Base-by-base conservation (phyloP, 768 basidiomycete species). In the Phaffia tasmanica region DNA sequence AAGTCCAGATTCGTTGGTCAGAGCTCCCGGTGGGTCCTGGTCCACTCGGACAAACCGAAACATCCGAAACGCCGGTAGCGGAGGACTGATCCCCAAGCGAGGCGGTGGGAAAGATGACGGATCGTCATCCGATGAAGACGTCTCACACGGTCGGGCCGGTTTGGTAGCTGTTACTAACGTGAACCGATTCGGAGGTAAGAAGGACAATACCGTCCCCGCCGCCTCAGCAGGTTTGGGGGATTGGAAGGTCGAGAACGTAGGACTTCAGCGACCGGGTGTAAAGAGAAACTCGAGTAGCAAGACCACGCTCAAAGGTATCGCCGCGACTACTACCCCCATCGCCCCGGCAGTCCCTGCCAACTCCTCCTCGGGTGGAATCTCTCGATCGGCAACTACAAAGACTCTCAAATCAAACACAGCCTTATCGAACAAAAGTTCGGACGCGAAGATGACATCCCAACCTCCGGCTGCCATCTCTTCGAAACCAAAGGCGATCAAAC, bases 151-250 rank as follows among this genome's bases (percentile, higher is more conserved):
- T 23, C 25, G 35, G 27, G 67, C 62, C n/a, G 57, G 35, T 21
- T 48, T 69, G 27, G 62, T 69, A 23, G 61, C 61, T 15, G 67
- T 69, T 7, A 69, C 67, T 49, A 69, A 69, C 57, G 67, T 69
- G 27, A 58, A 57, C 3, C 56, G 67, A 19, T 57, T 55, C 46
- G 59, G 51, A 4, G 27, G 35, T 11, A 42, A 42, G 35, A 42
- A 42, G 35, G 35, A 42, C 35, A 42, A 11, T 42, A 11, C 35
- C 11, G 35, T 11, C 11, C 23, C 29, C 50, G 54, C 32, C 32
- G 55, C 47, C 35, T 48, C 25, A 3, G 18, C 49, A 29, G 42
- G 16, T 2, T 48, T 29, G 29, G 66, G 60, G 7, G 50, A 56
- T 18, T 67, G 66, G 66, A 15, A 62, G 11, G 46, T 67, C 23